Evolutionary conservation across 495 filamentous ascomycete genomes (phyloP).

Genomic region (Oidiodendron maius): DNA sequence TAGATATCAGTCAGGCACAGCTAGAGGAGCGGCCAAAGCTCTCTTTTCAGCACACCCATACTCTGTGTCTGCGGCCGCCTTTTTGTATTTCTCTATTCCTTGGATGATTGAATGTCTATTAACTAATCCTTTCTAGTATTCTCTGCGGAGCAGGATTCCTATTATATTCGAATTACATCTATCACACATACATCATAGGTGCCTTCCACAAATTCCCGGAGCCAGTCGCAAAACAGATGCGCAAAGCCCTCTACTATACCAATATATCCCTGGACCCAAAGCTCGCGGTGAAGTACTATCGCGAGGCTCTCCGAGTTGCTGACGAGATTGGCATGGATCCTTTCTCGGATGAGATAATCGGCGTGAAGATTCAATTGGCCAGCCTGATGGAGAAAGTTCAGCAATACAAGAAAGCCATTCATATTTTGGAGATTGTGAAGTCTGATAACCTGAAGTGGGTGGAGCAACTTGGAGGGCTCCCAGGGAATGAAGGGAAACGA

Average conservation of each 20-base stretch:
- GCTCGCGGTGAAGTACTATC: slow-evolving; percentile 75
- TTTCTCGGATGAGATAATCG: slow-evolving; percentile 83
- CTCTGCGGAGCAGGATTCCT: slow-evolving; percentile 42
- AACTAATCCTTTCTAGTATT: slow-evolving; percentile 31
- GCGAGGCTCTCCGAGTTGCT: slow-evolving; percentile 64
- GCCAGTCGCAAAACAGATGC: slow-evolving; percentile 70
- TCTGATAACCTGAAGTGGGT: slow-evolving; percentile 57
- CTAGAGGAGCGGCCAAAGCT: slow-evolving; percentile 7
- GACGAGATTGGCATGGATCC: slow-evolving; percentile 72
- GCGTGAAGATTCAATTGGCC: slow-evolving; percentile 78
- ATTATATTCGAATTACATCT: slow-evolving; percentile 54
- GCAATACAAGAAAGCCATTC: slow-evolving; percentile 56
- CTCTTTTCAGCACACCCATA: slow-evolving; percentile 15
- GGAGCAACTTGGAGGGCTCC: slow-evolving; percentile 43
- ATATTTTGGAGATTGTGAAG: slow-evolving; percentile 66
- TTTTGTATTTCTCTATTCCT: slow-evolving; percentile 6
- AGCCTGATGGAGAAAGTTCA: slow-evolving; percentile 70
- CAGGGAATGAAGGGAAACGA: slow-evolving; percentile 54
- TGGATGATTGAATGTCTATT: background rate
- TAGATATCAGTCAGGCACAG: slow-evolving; percentile 9
- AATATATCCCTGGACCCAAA: slow-evolving; percentile 65
- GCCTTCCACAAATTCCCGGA: slow-evolving; percentile 75
- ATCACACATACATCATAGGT: slow-evolving; percentile 55
- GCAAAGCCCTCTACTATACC: slow-evolving; percentile 81
- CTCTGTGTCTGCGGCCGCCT: slow-evolving; percentile 13